A percentile compares a stretch with the other conserved stretches of the same genome.
Conservation (phyloP, 2,329 filamentous ascomycete genomes). For the Microdochium nivale region DNA sequence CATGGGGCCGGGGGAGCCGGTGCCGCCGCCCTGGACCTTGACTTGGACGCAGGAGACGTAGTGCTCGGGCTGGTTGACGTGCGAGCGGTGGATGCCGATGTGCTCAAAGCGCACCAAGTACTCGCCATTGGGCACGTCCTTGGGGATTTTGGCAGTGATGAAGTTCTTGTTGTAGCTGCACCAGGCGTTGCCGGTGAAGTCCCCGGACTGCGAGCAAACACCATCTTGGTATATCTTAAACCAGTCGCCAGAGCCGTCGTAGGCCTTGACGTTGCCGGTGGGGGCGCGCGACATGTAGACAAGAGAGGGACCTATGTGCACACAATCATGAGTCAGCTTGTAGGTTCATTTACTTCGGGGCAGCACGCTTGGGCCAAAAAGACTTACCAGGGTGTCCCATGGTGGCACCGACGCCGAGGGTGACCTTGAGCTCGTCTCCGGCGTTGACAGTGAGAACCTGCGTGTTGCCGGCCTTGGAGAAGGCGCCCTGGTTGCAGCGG, state of each 20-base stretch:
- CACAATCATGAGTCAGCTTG: no score
- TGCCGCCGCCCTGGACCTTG: conserved; percentile 33
- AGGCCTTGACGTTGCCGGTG: conserved; percentile 9
- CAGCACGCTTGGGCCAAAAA: no score
- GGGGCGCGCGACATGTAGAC: not conserved
- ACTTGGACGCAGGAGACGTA: conserved; percentile 39
- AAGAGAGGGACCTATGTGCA: not conserved
- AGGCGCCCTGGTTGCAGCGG: conserved; percentile 20
- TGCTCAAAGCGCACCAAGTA: conserved; percentile 26
- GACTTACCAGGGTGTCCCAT: conserved; percentile 2
- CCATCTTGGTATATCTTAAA: conserved; percentile 9
- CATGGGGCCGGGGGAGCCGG: conserved; percentile 1
- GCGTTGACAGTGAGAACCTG: not conserved
- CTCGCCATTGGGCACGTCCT: conserved; percentile 20
- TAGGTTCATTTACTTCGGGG: no score
- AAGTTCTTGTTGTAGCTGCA: conserved; percentile 10
- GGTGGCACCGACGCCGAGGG: conserved; percentile 2
- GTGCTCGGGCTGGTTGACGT: not conserved
- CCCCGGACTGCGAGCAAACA: not conserved
- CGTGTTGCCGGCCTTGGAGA: conserved; percentile 3
- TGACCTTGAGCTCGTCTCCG: conserved; percentile 1
- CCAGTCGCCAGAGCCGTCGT: conserved; percentile 18
- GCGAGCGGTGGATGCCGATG: conserved; percentile 6
- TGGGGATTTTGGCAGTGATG: conserved; percentile 23
- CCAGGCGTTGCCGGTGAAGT: conserved; percentile 3